These are phyloP conservation scores for Canariomyces notabilis DNA, from an alignment of 2,329 filamentous ascomycete species.

Conservation along the genomic window DNA sequence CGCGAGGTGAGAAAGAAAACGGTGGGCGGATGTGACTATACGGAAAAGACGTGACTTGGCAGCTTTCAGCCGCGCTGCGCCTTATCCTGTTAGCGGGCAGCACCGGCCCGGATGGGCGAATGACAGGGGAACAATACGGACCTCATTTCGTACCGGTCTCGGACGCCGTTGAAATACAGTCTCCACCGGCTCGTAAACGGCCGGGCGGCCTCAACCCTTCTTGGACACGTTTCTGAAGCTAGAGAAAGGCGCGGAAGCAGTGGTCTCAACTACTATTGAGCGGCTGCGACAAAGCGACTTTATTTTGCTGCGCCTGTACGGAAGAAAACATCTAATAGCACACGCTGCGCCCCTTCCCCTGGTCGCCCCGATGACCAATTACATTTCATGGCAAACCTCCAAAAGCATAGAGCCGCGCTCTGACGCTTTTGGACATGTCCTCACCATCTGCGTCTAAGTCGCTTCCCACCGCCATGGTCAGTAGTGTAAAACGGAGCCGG, in stretches of 20 bases:
- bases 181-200: too few relatives aligned
- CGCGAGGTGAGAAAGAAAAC: conserved; percentile 7
- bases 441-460: conserved; percentile 12
- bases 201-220: conserved; percentile 18
- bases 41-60: not conserved
- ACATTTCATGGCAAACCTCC: conserved; percentile 1
- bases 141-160: conserved; percentile 10
- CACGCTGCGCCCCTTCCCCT: conserved; percentile 15
- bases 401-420: conserved; percentile 15
- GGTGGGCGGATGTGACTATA: conserved; percentile 6
- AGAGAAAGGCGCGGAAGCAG: conserved; percentile 1
- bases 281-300: conserved; percentile 14
- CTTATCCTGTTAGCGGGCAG: conserved; percentile 20
- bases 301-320: conserved; percentile 6
- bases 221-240: not conserved
- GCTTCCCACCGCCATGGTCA: not conserved
- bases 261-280: conserved; percentile 7
- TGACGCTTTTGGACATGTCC: conserved; percentile 17
- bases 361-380: conserved; percentile 16
- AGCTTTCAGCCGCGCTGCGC: conserved; percentile 25
- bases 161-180: conserved; percentile 8
- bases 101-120: conserved; percentile 13
- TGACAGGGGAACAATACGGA: conserved; percentile 6
- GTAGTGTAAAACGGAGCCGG: conserved; percentile 2
- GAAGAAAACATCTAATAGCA: conserved; percentile 1